These are phyloP conservation scores for Cutaneotrichosporon sp. DNA, from an alignment of 1,284 basidiomycete species.

Conservation along the genomic window DNA sequence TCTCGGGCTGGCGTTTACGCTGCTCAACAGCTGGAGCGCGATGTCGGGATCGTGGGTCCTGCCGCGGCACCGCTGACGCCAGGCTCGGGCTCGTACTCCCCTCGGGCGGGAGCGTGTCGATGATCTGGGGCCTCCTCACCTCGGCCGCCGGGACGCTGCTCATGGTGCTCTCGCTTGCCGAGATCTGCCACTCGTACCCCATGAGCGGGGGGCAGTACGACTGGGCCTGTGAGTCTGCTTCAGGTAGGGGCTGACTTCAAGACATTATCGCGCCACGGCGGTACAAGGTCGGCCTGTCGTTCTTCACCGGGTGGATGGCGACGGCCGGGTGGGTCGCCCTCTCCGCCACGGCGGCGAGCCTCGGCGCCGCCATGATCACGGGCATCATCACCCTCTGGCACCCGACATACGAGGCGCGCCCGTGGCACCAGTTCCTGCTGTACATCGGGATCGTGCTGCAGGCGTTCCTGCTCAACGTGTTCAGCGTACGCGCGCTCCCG, in stretches of 20 bases:
- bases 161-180: slow-evolving; percentile 31
- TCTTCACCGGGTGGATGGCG: slow-evolving; percentile 19
- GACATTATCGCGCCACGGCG: slow-evolving; percentile 12
- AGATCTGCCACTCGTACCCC: slow-evolving; percentile 21
- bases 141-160: slow-evolving; percentile 35
- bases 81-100: slow-evolving; percentile 28
- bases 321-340: slow-evolving; percentile 52
- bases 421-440: slow-evolving; percentile 21
- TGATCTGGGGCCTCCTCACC: slow-evolving; percentile 48
- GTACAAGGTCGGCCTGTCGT: slow-evolving; percentile 12
- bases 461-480: slow-evolving; percentile 20
- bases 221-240: slow-evolving; percentile 27
- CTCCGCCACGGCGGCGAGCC: slow-evolving; percentile 39
- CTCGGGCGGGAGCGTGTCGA: slow-evolving; percentile 43
- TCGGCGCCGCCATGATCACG: slow-evolving; percentile 32
- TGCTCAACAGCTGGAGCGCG: slow-evolving; percentile 25
- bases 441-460: slow-evolving; percentile 11
- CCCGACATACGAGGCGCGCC: neutral
- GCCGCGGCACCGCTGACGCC: neutral
- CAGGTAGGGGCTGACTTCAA: neutral
- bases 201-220: slow-evolving; percentile 48
- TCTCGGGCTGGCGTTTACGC: slow-evolving; percentile 23
- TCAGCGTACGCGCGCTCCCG: slow-evolving; percentile 18
- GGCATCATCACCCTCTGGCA: slow-evolving; percentile 21
- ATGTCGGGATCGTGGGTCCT: neutral